These are phyloP conservation scores for Cicer pinnatifidum DNA, from an alignment of 306 rosid genomes.

Conservation along the genomic window DNA sequence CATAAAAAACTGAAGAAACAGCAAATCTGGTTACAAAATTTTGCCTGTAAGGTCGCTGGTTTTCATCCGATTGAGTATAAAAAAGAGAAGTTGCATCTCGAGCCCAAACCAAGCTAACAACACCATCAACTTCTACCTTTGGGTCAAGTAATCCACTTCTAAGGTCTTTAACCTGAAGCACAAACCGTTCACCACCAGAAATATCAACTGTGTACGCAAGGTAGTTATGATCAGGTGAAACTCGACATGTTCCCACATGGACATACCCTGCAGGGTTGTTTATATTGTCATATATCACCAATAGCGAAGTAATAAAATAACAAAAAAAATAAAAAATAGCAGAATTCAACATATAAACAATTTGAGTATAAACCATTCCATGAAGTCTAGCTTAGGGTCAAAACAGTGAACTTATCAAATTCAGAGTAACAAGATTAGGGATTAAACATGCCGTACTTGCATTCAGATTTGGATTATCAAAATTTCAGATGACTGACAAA, in stretches of 20 bases:
- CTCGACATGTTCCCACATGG: conserved; percentile 84
- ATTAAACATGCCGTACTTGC: neutral
- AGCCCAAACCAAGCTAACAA: conserved; percentile 93
- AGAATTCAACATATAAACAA: conserved; percentile 6
- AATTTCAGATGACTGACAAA: neutral
- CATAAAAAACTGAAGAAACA: conserved; percentile 3
- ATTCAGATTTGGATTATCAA: conserved; percentile 5
- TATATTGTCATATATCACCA: conserved; percentile 22
- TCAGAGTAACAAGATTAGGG: conserved; percentile 11
- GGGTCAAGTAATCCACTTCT: conserved; percentile 64
- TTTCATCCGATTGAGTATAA: conserved; percentile 81
- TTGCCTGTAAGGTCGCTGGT: conserved; percentile 91
- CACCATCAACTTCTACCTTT: conserved; percentile 54
- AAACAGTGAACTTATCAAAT: neutral
- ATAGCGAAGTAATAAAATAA: neutral
- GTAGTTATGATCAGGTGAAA: conserved; percentile 85
- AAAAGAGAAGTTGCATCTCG: conserved; percentile 67
- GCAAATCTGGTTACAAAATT: conserved; percentile 12
- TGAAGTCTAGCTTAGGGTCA: conserved; percentile 8
- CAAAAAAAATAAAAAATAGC: neutral
- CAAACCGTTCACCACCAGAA: conserved; percentile 74
- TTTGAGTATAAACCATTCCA: conserved; percentile 22
- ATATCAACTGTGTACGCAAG: conserved; percentile 82
- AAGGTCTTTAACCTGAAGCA: conserved; percentile 84
- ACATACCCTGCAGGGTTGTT: conserved; percentile 75